Evolutionary conservation across 2,329 filamentous ascomycete genomes (phyloP).

Genomic region (Zopfia rhizophila): DNA sequence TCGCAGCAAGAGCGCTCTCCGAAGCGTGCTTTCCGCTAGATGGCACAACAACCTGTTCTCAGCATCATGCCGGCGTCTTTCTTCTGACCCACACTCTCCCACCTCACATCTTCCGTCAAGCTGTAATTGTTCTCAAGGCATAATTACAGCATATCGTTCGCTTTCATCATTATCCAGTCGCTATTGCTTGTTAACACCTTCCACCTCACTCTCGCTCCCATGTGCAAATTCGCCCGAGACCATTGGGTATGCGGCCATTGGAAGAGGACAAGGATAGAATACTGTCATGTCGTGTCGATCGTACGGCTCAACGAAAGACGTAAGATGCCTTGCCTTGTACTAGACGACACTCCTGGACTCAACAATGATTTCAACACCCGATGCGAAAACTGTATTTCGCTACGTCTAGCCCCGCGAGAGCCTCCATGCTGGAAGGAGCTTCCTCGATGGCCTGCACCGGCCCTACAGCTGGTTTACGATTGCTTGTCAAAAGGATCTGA

Average conservation of each 20-base stretch:
- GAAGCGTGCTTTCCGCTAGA: no score
- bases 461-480: not conserved
- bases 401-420: not conserved
- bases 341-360: not conserved
- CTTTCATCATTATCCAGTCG: not conserved
- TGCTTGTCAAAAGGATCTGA: slow-evolving; percentile 1
- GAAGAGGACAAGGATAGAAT: slow-evolving; percentile 5
- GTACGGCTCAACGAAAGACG: not conserved
- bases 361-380: not conserved
- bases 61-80: no score
- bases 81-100: no score
- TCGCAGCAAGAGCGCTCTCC: no score
- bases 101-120: no score
- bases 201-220: slow-evolving; percentile 5
- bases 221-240: slow-evolving; percentile 4
- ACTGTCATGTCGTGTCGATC: not conserved
- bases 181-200: no score
- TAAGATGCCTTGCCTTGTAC: slow-evolving; percentile 1
- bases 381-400: not conserved
- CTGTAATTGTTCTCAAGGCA: no score
- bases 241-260: slow-evolving; percentile 1
- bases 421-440: not conserved
- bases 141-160: no score
- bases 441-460: no score
- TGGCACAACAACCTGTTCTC: no score